Conservation (phyloP, 192 early-diverging fungal species). For the Coemansia aciculifera region DNA sequence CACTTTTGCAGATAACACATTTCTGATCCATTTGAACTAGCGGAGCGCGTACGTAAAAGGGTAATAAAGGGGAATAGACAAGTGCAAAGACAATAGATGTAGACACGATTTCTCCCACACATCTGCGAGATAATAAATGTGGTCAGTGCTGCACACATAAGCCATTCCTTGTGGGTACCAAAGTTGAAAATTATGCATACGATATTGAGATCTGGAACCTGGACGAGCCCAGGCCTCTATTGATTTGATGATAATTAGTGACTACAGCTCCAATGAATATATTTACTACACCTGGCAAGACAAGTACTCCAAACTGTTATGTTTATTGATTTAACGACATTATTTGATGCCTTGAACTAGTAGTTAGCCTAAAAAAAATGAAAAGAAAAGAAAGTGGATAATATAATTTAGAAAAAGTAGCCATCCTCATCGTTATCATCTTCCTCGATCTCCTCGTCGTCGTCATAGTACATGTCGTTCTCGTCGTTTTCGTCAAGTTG, state of each 20-base stretch:
- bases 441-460: constrained; percentile 20
- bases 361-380: neutral
- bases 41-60: neutral
- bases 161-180: neutral
- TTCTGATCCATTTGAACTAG: constrained; percentile 36
- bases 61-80: neutral
- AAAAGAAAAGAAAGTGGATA: neutral
- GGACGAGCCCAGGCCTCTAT: neutral
- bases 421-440: constrained; percentile 20
- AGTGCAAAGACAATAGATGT: neutral
- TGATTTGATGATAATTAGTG: neutral
- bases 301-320: neutral
- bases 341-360: neutral
- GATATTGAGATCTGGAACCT: neutral
- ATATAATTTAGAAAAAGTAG: constrained; percentile 9
- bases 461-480: constrained; percentile 62
- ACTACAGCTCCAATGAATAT: neutral
- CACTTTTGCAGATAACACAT: constrained; percentile 47
- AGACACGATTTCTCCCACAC: neutral
- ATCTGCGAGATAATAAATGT: neutral
- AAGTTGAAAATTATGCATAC: neutral
- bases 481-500: constrained; percentile 66
- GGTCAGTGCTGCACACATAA: neutral
- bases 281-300: neutral
- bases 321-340: neutral